Conservation (phyloP, 2,329 filamentous ascomycete species). For the Aspergillus tamarii region DNA sequence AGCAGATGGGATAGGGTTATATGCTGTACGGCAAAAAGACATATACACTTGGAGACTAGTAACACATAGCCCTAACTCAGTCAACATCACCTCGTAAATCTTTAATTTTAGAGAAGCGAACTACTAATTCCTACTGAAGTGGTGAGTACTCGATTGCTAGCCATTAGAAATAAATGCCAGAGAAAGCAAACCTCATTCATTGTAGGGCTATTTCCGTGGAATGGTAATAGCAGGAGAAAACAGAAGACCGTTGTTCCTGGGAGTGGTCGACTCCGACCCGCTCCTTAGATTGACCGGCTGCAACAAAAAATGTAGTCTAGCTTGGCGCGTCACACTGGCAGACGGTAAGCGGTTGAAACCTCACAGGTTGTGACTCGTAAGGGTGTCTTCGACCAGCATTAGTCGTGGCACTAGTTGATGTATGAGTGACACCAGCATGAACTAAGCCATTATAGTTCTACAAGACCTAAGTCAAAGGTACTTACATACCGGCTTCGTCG, state of each 20-base stretch:
- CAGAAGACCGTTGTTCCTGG: not conserved
- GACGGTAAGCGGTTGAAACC: conserved; percentile 1
- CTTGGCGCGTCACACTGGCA: conserved; percentile 8
- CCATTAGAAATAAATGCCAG: not conserved
- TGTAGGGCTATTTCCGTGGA: not conserved
- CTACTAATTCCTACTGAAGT: too few species aligned
- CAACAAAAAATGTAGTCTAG: conserved; percentile 7
- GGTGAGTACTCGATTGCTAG: not conserved
- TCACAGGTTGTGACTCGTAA: conserved; percentile 1
- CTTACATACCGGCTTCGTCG: not conserved
- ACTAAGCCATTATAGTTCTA: not conserved
- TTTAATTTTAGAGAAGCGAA: too few species aligned
- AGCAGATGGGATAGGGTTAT: not conserved
- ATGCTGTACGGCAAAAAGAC: not conserved
- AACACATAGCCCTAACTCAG: not conserved
- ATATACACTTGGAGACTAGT: not conserved
- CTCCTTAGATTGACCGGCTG: not conserved
- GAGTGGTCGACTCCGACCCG: not conserved
- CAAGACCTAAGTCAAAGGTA: not conserved
- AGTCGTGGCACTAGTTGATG: conserved; percentile 2
- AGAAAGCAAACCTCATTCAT: not conserved
- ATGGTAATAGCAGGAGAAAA: not conserved
- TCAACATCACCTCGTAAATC: not conserved
- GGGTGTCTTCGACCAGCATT: not conserved
- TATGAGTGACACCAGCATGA: not conserved